phyloP scores from a whole-genome alignment of 179 eudicot genomes.

The Patellifolia procumbens region DNA sequence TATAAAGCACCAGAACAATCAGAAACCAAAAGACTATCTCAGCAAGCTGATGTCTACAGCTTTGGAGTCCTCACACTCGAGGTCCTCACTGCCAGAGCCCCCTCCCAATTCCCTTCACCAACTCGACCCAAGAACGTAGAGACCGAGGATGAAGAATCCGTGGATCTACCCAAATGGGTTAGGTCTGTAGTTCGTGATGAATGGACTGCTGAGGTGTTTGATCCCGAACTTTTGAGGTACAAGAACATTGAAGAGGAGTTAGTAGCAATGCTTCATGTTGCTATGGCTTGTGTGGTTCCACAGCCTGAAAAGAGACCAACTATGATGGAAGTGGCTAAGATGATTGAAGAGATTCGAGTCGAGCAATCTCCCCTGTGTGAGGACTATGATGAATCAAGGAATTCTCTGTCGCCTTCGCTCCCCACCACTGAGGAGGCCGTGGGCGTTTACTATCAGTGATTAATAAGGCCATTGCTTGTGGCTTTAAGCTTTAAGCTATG shows the following conservation, averaged over 20 bases:
- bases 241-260: slow-evolving; percentile 95
- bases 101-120: slow-evolving; percentile 55
- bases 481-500: slow-evolving; percentile 10
- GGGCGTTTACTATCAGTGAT: slow-evolving; percentile 27
- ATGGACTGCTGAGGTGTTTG: slow-evolving; percentile 96
- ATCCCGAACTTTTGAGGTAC: slow-evolving; percentile 77
- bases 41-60: slow-evolving; percentile 85
- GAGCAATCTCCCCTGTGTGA: slow-evolving; percentile 89
- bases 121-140: slow-evolving; percentile 35
- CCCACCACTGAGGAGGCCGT: slow-evolving; percentile 66
- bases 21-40: slow-evolving; percentile 75
- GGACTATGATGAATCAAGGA: slow-evolving; percentile 84
- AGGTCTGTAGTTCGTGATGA: slow-evolving; percentile 82
- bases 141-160: slow-evolving; percentile 41
- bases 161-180: slow-evolving; percentile 87
- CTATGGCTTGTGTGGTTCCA: slow-evolving; percentile 73
- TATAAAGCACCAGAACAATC: slow-evolving; percentile 84
- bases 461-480: slow-evolving; percentile 18
- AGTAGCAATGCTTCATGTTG: slow-evolving; percentile 86
- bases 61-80: slow-evolving; percentile 82
- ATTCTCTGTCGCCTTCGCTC: slow-evolving; percentile 76
- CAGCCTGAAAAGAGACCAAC: slow-evolving; percentile 87
- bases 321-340: slow-evolving; percentile 72
- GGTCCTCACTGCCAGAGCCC: slow-evolving; percentile 79
- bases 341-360: slow-evolving; percentile 88